Base-by-base conservation (phyloP, 192 early-diverging fungal species). In the Backusella circina region DNA sequence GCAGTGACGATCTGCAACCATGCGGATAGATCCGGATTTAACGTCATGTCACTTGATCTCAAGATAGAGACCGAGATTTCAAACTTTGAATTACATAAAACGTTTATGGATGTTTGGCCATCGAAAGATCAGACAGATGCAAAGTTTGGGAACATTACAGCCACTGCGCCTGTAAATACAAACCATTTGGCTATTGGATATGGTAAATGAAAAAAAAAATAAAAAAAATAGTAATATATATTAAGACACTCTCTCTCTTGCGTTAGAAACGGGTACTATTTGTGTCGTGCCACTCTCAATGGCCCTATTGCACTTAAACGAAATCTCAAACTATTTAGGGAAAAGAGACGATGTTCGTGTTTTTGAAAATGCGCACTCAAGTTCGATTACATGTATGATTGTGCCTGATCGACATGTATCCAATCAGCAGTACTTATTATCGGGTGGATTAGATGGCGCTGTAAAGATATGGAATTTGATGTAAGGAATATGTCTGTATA, bases 391-490 rank as follows among this genome's bases (percentile, higher is more conserved):
- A 1, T 81, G 81, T 65, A 74, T 95, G 28, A 90, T 83, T 75
- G 85, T 86, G 0, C 86, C 90, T 21, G 82, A 78, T 37, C 77
- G 80, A 13, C 70, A 77, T 10, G 74, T 37, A 1, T 75, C 76
- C 75, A 83, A 83, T 44, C 77, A 85, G 67, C 65, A 88, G 31
- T 65, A 90, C 75, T 67, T 95, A 7, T 44, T 95, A 10, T 90
- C 91, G 7, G 92, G 91, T 37, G 89, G 89, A 3, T 75, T 75
- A 28, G 91, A 93, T 77, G 92, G 90, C 54, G 84, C 86, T 10
- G 85, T 93, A 12, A 87, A 86, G 72, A 88, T 94, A 44, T 95
- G 94, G 94, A 88, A 89, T 54, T 77, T 93, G 32, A 89, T 89
- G 93, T 93, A 86, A 79, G 87, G 9, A 37, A 18, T 41, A 3